Percentiles rank a stretch among this genome's conserved stretches.
These are phyloP conservation scores for Zygoascus bituminiphila DNA, from an alignment of 805 yeast species.

Conservation along the genomic window DNA sequence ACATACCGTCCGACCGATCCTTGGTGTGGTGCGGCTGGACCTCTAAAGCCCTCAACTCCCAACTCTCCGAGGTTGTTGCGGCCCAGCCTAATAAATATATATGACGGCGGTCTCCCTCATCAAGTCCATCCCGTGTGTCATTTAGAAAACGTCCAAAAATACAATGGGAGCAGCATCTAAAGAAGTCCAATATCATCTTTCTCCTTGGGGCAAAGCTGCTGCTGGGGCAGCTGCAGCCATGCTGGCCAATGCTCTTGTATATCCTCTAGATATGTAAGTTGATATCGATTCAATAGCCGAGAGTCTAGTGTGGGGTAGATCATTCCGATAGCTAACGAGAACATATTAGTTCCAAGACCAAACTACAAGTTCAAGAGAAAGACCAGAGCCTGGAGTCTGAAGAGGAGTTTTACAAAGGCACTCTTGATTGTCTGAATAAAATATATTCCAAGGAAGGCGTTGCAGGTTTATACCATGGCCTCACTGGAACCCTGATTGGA, in stretches of 20 bases:
- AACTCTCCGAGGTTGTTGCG: too few relatives aligned
- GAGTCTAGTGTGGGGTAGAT: not conserved
- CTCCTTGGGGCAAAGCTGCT: conserved; percentile 72
- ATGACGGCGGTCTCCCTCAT: too few relatives aligned
- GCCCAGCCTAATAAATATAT: too few relatives aligned
- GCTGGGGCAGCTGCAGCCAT: conserved; percentile 80
- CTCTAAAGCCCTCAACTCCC: not conserved
- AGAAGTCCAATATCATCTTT: conserved; percentile 15
- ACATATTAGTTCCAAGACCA: conserved; percentile 46
- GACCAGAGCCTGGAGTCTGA: conserved; percentile 10
- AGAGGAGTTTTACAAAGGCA: conserved; percentile 38
- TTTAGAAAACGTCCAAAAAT: not conserved
- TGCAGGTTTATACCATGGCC: conserved; percentile 64
- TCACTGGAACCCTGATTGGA: conserved; percentile 57
- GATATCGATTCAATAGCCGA: not conserved
- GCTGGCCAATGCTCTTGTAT: conserved; percentile 67
- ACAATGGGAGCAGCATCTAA: conserved; percentile 8
- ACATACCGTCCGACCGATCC: not conserved
- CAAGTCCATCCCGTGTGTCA: not conserved
- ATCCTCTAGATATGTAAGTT: conserved; percentile 59
- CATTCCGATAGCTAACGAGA: not conserved
- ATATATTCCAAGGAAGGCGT: conserved; percentile 53
- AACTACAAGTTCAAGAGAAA: conserved; percentile 59
- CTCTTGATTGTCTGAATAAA: conserved; percentile 53
- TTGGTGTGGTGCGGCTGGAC: not conserved